Evolutionary conservation across 345 rosid genomes (phyloP).

Genomic region (Corchorus olitorius): DNA sequence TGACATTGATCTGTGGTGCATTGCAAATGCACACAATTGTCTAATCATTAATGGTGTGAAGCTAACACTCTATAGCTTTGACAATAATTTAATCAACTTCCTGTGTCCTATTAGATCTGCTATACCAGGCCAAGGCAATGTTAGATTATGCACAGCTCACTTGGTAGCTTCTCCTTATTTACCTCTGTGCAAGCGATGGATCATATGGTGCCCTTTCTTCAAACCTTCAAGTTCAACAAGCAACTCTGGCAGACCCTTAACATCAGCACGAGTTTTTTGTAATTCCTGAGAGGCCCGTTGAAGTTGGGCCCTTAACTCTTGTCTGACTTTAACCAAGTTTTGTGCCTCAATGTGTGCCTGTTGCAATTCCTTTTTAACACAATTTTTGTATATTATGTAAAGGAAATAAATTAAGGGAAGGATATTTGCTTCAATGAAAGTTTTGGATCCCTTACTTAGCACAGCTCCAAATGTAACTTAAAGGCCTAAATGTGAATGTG

Average conservation of each 20-base stretch:
- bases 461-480: too few species aligned
- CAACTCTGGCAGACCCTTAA: conserved; percentile 51
- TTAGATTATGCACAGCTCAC: neutral
- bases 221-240: too few species aligned
- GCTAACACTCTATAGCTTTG: too few species aligned
- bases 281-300: conserved; percentile 60
- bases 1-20: too few species aligned
- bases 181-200: conserved; percentile 22
- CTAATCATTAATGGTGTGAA: too few species aligned
- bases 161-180: conserved; percentile 14
- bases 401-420: too few species aligned
- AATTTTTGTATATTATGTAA: too few species aligned
- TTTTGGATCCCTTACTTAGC: too few species aligned
- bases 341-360: conserved; percentile 76
- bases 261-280: conserved; percentile 44
- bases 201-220: too few species aligned
- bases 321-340: conserved; percentile 56
- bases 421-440: too few species aligned
- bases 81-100: neutral
- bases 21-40: too few species aligned
- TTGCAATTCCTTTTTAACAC: conserved; percentile 63
- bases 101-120: neutral
- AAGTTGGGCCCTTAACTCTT: conserved; percentile 57
- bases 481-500: too few species aligned
- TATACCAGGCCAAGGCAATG: neutral